Evolutionary conservation across 345 rosid genomes (phyloP).

Genomic region (Draba incana): DNA sequence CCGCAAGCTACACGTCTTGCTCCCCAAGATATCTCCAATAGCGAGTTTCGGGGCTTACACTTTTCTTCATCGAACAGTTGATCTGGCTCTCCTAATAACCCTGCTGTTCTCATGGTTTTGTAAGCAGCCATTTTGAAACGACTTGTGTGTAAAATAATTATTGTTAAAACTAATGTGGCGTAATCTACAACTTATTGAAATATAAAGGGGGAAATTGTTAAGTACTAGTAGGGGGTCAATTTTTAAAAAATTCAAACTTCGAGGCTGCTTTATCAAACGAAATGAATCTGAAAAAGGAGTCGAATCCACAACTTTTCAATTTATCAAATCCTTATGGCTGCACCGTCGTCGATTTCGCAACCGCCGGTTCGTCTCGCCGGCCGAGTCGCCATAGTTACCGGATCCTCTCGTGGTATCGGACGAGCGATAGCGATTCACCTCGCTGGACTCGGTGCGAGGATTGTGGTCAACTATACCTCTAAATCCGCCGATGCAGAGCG

Average conservation of each 20-base stretch:
- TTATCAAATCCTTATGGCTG: conserved; percentile 5
- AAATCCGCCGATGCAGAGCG: conserved; percentile 56
- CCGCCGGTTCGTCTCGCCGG: conserved; percentile 47
- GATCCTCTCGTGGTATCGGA: conserved; percentile 76
- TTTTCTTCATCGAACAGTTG: too few relatives aligned
- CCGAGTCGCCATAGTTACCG: conserved; percentile 68
- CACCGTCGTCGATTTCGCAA: conserved; percentile 21
- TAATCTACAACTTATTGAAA: not conserved
- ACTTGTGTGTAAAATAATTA: not conserved
- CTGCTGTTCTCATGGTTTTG: too few relatives aligned
- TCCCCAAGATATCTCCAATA: too few relatives aligned
- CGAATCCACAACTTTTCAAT: not conserved
- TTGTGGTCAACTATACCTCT: conserved; percentile 59
- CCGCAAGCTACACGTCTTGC: too few relatives aligned
- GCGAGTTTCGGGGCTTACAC: too few relatives aligned
- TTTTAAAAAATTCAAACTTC: not conserved
- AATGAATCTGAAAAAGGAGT: not conserved
- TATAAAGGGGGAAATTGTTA: not conserved
- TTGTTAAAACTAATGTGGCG: not conserved
- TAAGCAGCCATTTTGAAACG: not conserved
- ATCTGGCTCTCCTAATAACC: too few relatives aligned
- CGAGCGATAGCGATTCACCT: conserved; percentile 62
- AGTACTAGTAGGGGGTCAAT: not conserved
- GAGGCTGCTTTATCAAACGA: not conserved
- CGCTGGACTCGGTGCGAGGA: conserved; percentile 63